A percentile compares a stretch with the other conserved stretches of the same genome.
Evolutionary conservation across 2,329 filamentous ascomycete species (phyloP).

Genomic region (Fusarium mangiferae): DNA sequence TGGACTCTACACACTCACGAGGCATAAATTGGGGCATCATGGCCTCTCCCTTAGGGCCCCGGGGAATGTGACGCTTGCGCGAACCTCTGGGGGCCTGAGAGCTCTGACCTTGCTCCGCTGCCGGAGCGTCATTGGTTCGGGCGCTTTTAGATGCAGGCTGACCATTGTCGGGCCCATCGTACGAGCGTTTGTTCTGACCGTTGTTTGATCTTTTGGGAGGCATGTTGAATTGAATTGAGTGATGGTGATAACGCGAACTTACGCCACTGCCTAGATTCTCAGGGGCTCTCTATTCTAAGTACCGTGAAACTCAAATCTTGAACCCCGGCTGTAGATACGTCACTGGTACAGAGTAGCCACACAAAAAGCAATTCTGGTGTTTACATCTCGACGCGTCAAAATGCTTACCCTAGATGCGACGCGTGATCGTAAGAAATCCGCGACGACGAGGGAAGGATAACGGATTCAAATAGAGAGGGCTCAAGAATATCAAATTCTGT

Average conservation of each 20-base stretch:
- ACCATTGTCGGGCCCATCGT: background rate
- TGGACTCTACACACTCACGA: too few species aligned
- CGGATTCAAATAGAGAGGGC: too few species aligned
- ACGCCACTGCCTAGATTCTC: background rate
- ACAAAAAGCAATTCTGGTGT: too few species aligned
- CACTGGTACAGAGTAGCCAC: too few species aligned
- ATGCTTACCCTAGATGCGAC: background rate
- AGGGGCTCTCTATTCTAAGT: background rate
- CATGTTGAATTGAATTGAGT: background rate
- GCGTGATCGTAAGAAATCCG: too few species aligned
- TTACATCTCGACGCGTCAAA: background rate
- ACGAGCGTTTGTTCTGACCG: slow-evolving; percentile 1
- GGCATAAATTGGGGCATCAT: slow-evolving; percentile 18
- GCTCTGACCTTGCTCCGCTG: background rate
- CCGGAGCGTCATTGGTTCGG: background rate
- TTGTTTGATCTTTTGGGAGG: background rate
- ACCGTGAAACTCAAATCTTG: too few species aligned
- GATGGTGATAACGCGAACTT: background rate
- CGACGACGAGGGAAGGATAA: too few species aligned
- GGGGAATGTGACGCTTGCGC: slow-evolving; percentile 3
- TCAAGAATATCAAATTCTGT: too few species aligned
- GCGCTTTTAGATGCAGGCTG: slow-evolving; percentile 4
- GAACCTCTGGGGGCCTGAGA: background rate
- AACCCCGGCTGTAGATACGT: too few species aligned
- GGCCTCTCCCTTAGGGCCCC: slow-evolving; percentile 25